Conservation (phyloP, 1,284 basidiomycete genomes). For the Rhodofomes roseus region DNA sequence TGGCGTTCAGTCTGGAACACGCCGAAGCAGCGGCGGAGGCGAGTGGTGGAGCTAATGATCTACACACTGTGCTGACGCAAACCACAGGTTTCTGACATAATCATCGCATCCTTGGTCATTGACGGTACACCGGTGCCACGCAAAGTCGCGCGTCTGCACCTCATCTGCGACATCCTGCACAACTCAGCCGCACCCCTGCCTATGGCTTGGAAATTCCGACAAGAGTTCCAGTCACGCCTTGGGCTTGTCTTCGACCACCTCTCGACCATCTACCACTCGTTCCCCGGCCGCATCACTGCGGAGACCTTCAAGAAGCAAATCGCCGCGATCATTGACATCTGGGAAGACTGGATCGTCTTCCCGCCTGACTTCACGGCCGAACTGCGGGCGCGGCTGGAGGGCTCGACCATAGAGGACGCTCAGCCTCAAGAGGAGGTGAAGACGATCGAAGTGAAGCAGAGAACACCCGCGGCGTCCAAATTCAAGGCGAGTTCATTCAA, state of each 20-base stretch:
- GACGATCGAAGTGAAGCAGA: constrained; percentile 27
- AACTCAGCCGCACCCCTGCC: constrained; percentile 88
- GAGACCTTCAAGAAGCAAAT: constrained; percentile 93
- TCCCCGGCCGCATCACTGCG: constrained; percentile 90
- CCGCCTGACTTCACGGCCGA: constrained; percentile 77
- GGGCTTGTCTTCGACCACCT: constrained; percentile 92
- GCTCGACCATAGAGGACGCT: constrained; percentile 37
- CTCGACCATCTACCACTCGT: constrained; percentile 87
- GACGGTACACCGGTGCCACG: constrained; percentile 91
- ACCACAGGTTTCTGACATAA: constrained; percentile 77
- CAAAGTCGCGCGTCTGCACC: constrained; percentile 91
- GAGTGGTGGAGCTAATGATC: constrained; percentile 15
- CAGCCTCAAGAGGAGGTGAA: constrained; percentile 29
- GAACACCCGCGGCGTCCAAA: constrained; percentile 41
- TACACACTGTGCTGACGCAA: constrained; percentile 5
- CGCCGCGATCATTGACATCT: constrained; percentile 80
- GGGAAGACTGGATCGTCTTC: constrained; percentile 97
- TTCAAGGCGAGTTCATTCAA: constrained; percentile 82
- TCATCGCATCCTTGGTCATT: constrained; percentile 79
- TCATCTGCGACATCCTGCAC: constrained; percentile 97
- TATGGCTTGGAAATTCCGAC: constrained; percentile 92
- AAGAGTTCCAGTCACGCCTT: constrained; percentile 84
- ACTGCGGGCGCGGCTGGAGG: constrained; percentile 71
- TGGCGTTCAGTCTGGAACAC: constrained; percentile 94
- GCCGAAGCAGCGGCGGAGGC: constrained; percentile 93